phyloP scores from a whole-genome alignment of 2,329 filamentous ascomycete genomes.

The Stachybotrys chartarum region DNA sequence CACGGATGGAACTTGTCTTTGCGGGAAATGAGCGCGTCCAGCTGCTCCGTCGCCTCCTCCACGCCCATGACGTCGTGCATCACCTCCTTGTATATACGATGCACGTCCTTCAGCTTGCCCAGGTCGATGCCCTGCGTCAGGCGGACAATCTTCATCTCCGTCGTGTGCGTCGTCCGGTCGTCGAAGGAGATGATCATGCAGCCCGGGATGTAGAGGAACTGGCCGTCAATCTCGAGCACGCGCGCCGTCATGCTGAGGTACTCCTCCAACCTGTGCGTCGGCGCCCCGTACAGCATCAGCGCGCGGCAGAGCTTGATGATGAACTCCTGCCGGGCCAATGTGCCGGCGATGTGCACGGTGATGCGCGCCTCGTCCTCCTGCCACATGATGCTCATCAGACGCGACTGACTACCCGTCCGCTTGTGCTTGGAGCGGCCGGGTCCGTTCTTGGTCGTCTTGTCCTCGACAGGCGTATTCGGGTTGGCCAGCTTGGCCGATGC shows the following conservation, averaged over 20 bases:
- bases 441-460: neutral
- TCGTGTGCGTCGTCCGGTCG: constrained; percentile 57
- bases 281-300: constrained; percentile 82
- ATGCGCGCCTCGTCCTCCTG: constrained; percentile 39
- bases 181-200: constrained; percentile 93
- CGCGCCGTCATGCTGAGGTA: constrained; percentile 81
- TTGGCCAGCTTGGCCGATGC: constrained; percentile 37
- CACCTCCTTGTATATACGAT: constrained; percentile 58
- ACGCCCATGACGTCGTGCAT: constrained; percentile 53
- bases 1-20: constrained; percentile 46
- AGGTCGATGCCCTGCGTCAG: constrained; percentile 51
- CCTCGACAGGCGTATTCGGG: constrained; percentile 15
- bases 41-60: constrained; percentile 46
- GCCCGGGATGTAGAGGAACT: constrained; percentile 82
- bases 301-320: constrained; percentile 76
- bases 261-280: constrained; percentile 82
- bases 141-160: constrained; percentile 59
- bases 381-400: constrained; percentile 26
- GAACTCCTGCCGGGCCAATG: constrained; percentile 72
- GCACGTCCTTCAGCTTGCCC: constrained; percentile 53
- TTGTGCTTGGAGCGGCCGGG: constrained; percentile 22
- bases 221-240: constrained; percentile 77
- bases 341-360: constrained; percentile 52
- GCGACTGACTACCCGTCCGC: constrained; percentile 26
- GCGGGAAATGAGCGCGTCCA: constrained; percentile 47